Evolutionary conservation across 1,284 basidiomycete species (phyloP).

Genomic region (Tilletia horrida): DNA sequence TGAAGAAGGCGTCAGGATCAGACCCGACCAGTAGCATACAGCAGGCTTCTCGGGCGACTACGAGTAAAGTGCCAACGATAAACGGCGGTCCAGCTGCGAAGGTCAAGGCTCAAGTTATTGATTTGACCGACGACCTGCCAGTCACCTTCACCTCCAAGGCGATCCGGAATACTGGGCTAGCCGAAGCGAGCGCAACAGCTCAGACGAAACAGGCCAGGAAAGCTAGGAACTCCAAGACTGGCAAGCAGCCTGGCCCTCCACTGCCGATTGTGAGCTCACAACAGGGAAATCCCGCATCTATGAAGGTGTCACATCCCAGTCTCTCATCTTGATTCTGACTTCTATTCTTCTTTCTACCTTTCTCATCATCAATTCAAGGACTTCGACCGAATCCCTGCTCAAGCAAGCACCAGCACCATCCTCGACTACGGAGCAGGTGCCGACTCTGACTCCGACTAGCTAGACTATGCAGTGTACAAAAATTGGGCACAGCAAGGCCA

Average conservation of each 20-base stretch:
- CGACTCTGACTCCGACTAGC: constrained; percentile 6
- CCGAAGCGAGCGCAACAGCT: not conserved
- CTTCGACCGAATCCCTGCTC: constrained; percentile 5
- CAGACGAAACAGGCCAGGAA: not conserved
- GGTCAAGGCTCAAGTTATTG: too few species aligned
- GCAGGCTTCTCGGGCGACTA: not conserved
- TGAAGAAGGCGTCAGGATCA: not conserved
- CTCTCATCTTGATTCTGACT: not conserved
- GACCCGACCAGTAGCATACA: not conserved
- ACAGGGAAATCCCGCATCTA: not conserved
- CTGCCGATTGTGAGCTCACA: not conserved
- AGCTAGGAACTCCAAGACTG: not conserved
- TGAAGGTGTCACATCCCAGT: not conserved
- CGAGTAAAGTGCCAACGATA: not conserved
- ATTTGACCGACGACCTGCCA: not conserved
- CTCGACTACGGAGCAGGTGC: constrained; percentile 12
- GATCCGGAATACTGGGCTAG: not conserved
- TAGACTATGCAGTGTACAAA: too few species aligned
- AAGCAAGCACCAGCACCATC: not conserved
- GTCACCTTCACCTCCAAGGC: too few species aligned
- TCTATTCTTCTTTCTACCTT: not conserved
- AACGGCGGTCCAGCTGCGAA: not conserved
- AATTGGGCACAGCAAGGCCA: too few species aligned
- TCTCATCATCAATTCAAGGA: not conserved
- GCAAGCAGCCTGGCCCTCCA: not conserved